phyloP scores from a whole-genome alignment of 2,329 filamentous ascomycete species.

The Xylariaceae sp. region DNA sequence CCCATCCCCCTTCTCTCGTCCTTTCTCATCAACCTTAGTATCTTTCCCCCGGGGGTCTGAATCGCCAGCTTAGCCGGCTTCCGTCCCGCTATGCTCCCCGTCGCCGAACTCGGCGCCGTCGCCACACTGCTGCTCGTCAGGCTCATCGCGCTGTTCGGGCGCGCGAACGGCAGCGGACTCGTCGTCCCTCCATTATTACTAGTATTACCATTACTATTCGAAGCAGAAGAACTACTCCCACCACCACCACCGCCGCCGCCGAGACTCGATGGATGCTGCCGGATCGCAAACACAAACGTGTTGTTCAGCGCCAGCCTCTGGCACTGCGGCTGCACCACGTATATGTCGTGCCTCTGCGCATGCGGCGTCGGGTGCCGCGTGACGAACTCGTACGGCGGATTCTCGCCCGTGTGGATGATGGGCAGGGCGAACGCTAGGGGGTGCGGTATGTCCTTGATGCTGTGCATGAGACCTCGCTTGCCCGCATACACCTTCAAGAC shows the following conservation, averaged over 20 bases:
- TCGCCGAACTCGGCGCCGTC: conserved; percentile 51
- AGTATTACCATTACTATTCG: no score
- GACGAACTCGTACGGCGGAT: conserved; percentile 90
- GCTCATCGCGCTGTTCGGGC: conserved; percentile 60
- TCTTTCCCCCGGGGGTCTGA: conserved; percentile 90
- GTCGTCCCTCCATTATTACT: conserved; percentile 42
- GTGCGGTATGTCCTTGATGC: conserved; percentile 92
- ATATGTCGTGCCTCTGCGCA: conserved; percentile 94
- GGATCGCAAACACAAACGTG: conserved; percentile 93
- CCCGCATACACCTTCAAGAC: conserved; percentile 89
- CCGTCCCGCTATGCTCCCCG: conserved; percentile 49
- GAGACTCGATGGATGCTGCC: conserved; percentile 71
- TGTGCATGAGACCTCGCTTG: conserved; percentile 93
- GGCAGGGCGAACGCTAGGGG: conserved; percentile 85
- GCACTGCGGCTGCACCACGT: conserved; percentile 94
- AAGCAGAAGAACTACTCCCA: no score
- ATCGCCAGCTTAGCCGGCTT: conserved; percentile 96
- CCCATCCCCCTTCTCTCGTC: conserved; percentile 52
- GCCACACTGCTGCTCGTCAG: conserved; percentile 54
- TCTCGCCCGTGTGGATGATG: conserved; percentile 83
- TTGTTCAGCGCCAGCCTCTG: conserved; percentile 85
- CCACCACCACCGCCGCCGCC: conserved; percentile 23
- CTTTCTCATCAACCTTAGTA: conserved; percentile 79
- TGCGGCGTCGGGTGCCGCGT: conserved; percentile 92
- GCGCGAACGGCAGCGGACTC: conserved; percentile 56